Percentiles rank a stretch among this genome's conserved stretches.
These are phyloP conservation scores for Sarcodon sp. DNA, from an alignment of 768 basidiomycete genomes.

Conservation along the genomic window DNA sequence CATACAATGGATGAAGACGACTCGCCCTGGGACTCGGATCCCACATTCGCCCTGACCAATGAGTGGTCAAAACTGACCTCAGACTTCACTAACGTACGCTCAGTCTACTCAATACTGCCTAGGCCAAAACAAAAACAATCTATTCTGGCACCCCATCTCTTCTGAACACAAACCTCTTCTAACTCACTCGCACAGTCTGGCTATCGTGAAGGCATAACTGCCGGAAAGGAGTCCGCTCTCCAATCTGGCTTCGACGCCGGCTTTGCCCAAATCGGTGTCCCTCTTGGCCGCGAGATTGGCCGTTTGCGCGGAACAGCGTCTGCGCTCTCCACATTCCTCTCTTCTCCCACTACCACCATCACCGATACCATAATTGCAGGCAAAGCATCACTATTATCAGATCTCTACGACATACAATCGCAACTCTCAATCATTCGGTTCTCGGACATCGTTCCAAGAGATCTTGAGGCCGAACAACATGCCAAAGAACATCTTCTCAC, in stretches of 20 bases:
- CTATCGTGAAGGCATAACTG: conserved; percentile 92
- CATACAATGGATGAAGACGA: conserved; percentile 18
- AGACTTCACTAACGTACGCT: conserved; percentile 57
- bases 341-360: conserved; percentile 14
- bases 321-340: conserved; percentile 46
- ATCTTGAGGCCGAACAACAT: conserved; percentile 71
- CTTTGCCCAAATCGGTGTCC: conserved; percentile 59
- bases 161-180: too few species aligned
- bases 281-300: conserved; percentile 70
- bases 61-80: conserved; percentile 62
- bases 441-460: conserved; percentile 60
- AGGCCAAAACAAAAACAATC: background rate
- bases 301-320: conserved; percentile 59
- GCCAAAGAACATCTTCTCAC: conserved; percentile 44
- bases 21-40: conserved; percentile 49
- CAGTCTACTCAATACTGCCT: background rate
- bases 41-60: conserved; percentile 22
- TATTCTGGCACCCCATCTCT: too few species aligned
- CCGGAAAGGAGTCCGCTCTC: conserved; percentile 78
- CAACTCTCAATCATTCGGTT: conserved; percentile 51
- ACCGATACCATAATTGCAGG: conserved; percentile 6
- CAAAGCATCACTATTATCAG: conserved; percentile 17
- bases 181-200: conserved; percentile 44
- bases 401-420: conserved; percentile 39
- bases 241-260: conserved; percentile 88